Base-by-base conservation (phyloP, 73 alveolate genomes). In the Paramecium caudatum region DNA sequence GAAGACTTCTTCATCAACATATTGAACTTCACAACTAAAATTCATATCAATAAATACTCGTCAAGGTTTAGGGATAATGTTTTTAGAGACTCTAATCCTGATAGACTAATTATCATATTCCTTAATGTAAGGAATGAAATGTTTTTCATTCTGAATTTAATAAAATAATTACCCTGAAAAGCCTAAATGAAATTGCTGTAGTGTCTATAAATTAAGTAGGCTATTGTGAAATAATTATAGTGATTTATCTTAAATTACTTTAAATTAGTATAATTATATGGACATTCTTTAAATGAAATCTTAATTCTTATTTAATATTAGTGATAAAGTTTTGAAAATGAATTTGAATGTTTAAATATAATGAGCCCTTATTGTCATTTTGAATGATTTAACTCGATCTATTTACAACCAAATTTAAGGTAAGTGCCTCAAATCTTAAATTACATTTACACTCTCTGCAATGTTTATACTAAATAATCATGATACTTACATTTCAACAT, bases 271-370 rank as follows among this genome's bases (percentile, higher is more conserved):
- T 12, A 65, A n/a, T 36, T 36, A 5, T 10, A 65, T 16, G 2
- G 50, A 33, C 19, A 65, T 33, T 65, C 33, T 25, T 65, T 65
- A 32, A 2, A 65, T 33, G 34, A 33, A 65, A 43, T 65, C 83
- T 65, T 65, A 65, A 65, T 74, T 74, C 43, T 74, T 74, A 74
- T 74, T 74, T 8, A 74, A 30, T 8, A 74, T 4, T 74, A 74
- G 17, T 19, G 88, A 37, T 15, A 74, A 4, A n/a, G 62, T 74
- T 41, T 37, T 41, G 32, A 74, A 74, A 15, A 74, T 74, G 15
- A 74, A 74, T 74, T 74, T 43, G n/a, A 74, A 74, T 16, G 62
- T 74, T 41, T 41, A 41, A 39, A 74, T 39, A 37, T 74, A 41
- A 27, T 36, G 43, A 43, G 88, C 88, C 2, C 69, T 45, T 27